Evolutionary conservation across 768 basidiomycete genomes (phyloP).

Genomic region (Phaeolepiota aurea): DNA sequence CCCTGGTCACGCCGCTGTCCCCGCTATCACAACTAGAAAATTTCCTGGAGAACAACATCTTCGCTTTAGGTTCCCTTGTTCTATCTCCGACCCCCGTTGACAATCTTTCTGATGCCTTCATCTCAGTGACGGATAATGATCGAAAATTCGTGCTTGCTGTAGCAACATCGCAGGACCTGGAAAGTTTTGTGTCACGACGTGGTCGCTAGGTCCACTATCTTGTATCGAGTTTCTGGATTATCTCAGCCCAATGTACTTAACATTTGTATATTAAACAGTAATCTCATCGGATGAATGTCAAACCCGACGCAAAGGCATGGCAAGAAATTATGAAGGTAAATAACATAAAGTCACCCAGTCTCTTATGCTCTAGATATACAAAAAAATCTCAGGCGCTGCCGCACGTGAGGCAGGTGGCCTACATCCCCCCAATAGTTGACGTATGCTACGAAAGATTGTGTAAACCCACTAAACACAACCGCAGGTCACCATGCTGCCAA

Average conservation of each 20-base stretch:
- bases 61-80: constrained; percentile 55
- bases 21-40: constrained; percentile 74
- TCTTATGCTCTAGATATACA: too few species aligned
- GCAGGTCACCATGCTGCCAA: too few species aligned
- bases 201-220: constrained; percentile 17
- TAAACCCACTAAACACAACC: too few species aligned
- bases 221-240: neutral
- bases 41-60: constrained; percentile 66
- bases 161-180: constrained; percentile 69
- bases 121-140: constrained; percentile 74
- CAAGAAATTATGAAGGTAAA: too few species aligned
- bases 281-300: too few species aligned
- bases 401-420: too few species aligned
- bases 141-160: constrained; percentile 82
- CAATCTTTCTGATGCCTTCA: neutral
- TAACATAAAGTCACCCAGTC: too few species aligned
- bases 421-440: too few species aligned
- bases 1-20: constrained; percentile 73
- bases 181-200: constrained; percentile 48
- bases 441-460: too few species aligned
- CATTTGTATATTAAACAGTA: neutral
- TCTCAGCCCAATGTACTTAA: neutral
- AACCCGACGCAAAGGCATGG: too few species aligned
- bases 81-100: neutral
- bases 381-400: too few species aligned